Conservation (phyloP, 2,329 filamentous ascomycete species). For the Chrysoporthe deuterocubensis region DNA sequence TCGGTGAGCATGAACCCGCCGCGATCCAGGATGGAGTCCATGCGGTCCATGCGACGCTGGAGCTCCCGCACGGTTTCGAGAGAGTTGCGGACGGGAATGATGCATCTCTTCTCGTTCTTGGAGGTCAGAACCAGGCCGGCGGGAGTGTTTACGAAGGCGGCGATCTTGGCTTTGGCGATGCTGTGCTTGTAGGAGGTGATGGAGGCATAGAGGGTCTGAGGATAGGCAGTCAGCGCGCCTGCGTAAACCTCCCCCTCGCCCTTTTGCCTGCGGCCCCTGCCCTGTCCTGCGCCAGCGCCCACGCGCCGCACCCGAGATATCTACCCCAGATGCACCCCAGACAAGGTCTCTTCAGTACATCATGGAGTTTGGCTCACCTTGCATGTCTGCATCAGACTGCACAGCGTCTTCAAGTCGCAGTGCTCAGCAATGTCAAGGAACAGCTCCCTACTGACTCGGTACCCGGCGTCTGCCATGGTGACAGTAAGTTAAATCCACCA, state of each 20-base stretch:
- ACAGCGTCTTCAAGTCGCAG: slow-evolving; percentile 24
- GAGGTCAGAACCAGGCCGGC: slow-evolving; percentile 20
- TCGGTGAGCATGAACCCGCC: slow-evolving; percentile 24
- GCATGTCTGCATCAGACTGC: slow-evolving; percentile 14
- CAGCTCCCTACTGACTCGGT: slow-evolving; percentile 18
- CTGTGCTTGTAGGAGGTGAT: slow-evolving; percentile 16
- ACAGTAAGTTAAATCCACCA: neutral
- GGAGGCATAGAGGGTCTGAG: slow-evolving; percentile 9
- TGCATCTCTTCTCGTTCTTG: slow-evolving; percentile 14
- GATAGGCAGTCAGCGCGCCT: neutral
- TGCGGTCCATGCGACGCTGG: slow-evolving; percentile 21
- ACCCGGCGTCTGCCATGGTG: slow-evolving; percentile 5
- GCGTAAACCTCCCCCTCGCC: neutral
- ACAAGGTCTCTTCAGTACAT: neutral
- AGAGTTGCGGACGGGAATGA: slow-evolving; percentile 13
- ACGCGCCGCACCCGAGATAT: too few relatives aligned
- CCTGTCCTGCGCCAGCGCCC: too few relatives aligned
- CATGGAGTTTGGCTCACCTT: slow-evolving; percentile 15
- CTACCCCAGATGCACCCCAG: neutral
- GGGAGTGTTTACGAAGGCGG: slow-evolving; percentile 7
- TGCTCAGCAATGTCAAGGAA: slow-evolving; percentile 24
- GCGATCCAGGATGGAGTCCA: slow-evolving; percentile 21
- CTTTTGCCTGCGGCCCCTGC: too few relatives aligned
- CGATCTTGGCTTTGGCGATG: slow-evolving; percentile 21
- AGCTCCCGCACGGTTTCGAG: slow-evolving; percentile 23